These are phyloP conservation scores for Thermothelomyces thermophilus DNA, from an alignment of 2,329 filamentous ascomycete genomes.

Conservation along the genomic window DNA sequence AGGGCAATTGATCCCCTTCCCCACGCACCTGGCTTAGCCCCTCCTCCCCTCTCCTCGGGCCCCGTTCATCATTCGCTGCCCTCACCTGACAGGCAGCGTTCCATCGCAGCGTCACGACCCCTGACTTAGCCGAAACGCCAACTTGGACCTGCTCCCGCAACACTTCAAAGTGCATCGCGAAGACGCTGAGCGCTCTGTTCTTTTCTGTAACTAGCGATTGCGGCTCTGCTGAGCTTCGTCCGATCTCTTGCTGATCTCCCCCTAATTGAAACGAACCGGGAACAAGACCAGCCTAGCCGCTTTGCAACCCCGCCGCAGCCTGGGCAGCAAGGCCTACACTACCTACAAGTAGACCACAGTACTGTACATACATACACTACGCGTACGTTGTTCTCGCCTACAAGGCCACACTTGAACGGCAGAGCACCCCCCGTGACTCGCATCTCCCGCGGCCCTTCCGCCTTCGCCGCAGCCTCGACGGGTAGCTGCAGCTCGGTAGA, in stretches of 20 bases:
- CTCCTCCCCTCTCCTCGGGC: no score
- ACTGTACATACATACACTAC: no score
- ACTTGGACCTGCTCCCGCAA: background rate
- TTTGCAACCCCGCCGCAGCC: conserved; percentile 2
- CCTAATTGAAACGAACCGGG: conserved; percentile 12
- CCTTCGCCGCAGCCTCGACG: background rate
- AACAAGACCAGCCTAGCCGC: conserved; percentile 1
- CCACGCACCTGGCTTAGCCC: background rate
- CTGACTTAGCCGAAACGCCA: conserved; percentile 6
- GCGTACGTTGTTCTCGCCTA: background rate
- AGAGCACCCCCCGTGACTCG: background rate
- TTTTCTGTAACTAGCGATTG: background rate
- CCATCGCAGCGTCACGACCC: conserved; percentile 14
- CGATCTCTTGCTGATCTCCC: conserved; percentile 1
- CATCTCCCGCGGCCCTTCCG: background rate
- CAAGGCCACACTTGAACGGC: background rate
- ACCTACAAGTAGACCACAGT: no score
- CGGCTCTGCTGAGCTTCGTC: conserved; percentile 6
- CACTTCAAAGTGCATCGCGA: background rate
- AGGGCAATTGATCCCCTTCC: background rate
- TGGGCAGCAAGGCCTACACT: background rate
- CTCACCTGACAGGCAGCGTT: conserved; percentile 11
- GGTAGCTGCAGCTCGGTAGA: background rate
- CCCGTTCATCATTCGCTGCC: no score
- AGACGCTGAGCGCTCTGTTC: background rate